Percentiles rank a stretch among this genome's conserved stretches.
phyloP scores from a whole-genome alignment of 768 basidiomycete species.

The Boletus vermiculosoides region DNA sequence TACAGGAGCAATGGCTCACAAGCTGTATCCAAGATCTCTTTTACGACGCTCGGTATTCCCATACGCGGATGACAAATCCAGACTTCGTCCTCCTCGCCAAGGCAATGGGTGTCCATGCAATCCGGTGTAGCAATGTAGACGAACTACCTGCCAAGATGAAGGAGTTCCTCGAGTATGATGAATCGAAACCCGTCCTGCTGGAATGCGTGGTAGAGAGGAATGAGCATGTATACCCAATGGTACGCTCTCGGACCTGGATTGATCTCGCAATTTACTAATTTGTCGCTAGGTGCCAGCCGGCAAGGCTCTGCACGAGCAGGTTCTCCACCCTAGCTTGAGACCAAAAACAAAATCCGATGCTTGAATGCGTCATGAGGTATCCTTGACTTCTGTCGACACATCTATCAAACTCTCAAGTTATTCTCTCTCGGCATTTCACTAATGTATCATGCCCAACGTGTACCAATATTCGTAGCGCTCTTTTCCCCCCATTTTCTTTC shows the following conservation, averaged over 20 bases:
- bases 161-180: constrained; percentile 96
- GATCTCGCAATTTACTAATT: background rate
- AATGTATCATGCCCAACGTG: constrained; percentile 26
- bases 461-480: constrained; percentile 21
- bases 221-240: constrained; percentile 93
- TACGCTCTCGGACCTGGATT: constrained; percentile 30
- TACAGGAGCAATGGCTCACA: background rate
- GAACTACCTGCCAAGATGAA: constrained; percentile 96
- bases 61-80: constrained; percentile 94
- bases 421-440: constrained; percentile 5
- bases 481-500: background rate
- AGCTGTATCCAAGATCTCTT: constrained; percentile 68
- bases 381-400: background rate
- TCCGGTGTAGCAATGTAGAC: constrained; percentile 64
- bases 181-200: constrained; percentile 80
- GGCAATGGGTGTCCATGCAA: constrained; percentile 90
- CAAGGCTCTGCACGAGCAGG: constrained; percentile 90
- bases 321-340: constrained; percentile 64
- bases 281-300: constrained; percentile 75
- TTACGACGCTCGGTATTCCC: constrained; percentile 95
- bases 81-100: constrained; percentile 89
- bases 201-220: constrained; percentile 84
- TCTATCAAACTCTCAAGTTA: background rate
- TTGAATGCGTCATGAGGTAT: constrained; percentile 9
- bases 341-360: constrained; percentile 27